These are phyloP conservation scores for Cylindrotheca closterium DNA, from an alignment of 108 stramenopile genomes.

Conservation along the genomic window DNA sequence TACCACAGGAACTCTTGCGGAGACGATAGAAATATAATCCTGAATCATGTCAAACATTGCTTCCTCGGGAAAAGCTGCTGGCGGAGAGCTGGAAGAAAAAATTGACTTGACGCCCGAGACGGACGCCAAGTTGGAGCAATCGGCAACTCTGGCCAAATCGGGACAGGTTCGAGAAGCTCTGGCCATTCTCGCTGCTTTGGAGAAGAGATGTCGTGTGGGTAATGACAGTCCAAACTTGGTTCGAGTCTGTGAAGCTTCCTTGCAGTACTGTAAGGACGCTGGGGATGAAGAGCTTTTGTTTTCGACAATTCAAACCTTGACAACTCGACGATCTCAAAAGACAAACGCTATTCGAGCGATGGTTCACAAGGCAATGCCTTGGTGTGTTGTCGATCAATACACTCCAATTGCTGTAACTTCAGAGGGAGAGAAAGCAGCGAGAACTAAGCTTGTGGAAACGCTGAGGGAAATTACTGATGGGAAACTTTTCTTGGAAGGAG, in stretches of 20 bases:
- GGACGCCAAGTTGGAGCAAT: slow-evolving; percentile 75
- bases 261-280: slow-evolving; percentile 60
- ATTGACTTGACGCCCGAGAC: slow-evolving; percentile 78
- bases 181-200: slow-evolving; percentile 70
- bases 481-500: slow-evolving; percentile 97
- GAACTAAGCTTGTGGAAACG: slow-evolving; percentile 78
- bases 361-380: slow-evolving; percentile 67
- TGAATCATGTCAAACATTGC: slow-evolving; percentile 25
- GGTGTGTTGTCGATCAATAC: slow-evolving; percentile 52
- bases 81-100: slow-evolving; percentile 87
- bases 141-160: slow-evolving; percentile 41
- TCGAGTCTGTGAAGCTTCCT: slow-evolving; percentile 63
- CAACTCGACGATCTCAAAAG: slow-evolving; percentile 82
- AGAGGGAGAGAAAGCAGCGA: slow-evolving; percentile 15
- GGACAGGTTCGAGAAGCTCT: slow-evolving; percentile 62
- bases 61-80: slow-evolving; percentile 65
- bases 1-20: background rate
- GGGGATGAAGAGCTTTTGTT: slow-evolving; percentile 56
- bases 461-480: slow-evolving; percentile 95
- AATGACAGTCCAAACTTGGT: slow-evolving; percentile 80
- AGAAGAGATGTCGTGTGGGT: slow-evolving; percentile 84
- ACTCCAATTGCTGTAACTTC: slow-evolving; percentile 36
- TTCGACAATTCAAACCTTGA: slow-evolving; percentile 61
- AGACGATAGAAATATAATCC: background rate
- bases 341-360: slow-evolving; percentile 64